A percentile compares a stretch with the other conserved stretches of the same genome.
Evolutionary conservation across 768 basidiomycete genomes (phyloP).

Genomic region (Tulasnella sp.): DNA sequence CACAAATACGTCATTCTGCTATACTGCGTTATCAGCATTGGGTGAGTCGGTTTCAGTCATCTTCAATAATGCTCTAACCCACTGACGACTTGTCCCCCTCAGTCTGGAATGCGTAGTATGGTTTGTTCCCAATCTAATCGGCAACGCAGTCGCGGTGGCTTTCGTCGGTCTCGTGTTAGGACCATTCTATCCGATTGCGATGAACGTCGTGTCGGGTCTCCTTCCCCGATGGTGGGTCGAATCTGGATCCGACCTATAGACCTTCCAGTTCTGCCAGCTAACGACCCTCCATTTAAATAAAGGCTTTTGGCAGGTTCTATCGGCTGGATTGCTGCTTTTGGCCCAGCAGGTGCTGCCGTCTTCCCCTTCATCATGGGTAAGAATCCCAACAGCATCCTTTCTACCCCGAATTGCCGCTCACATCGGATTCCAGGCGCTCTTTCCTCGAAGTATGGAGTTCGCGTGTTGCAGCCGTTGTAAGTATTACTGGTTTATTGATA

Average conservation of each 20-base stretch:
- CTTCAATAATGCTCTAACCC: background rate
- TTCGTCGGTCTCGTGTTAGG: conserved; percentile 41
- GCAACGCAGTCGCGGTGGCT: conserved; percentile 38
- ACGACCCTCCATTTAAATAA: background rate
- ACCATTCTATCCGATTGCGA: conserved; percentile 35
- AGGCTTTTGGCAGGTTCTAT: conserved; percentile 19
- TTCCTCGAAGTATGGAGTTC: conserved; percentile 57
- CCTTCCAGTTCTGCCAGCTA: background rate
- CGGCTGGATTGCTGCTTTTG: conserved; percentile 39
- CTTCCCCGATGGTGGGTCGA: background rate
- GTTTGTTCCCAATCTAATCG: conserved; percentile 37
- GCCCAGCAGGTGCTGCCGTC: conserved; percentile 41
- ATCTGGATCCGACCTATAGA: background rate
- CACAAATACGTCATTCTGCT: conserved; percentile 28
- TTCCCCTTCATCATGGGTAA: conserved; percentile 54
- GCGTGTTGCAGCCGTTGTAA: conserved; percentile 59
- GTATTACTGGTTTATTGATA: conserved; percentile 30
- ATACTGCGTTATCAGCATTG: conserved; percentile 31
- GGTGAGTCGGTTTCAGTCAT: conserved; percentile 16
- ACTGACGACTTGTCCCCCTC: background rate
- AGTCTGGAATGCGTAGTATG: conserved; percentile 39
- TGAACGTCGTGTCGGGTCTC: conserved; percentile 21
- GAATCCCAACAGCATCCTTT: background rate
- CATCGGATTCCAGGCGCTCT: conserved; percentile 40
- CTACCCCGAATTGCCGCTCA: background rate